Conservation (phyloP, 2,329 filamentous ascomycete species). For the Calonectria naviculata region DNA sequence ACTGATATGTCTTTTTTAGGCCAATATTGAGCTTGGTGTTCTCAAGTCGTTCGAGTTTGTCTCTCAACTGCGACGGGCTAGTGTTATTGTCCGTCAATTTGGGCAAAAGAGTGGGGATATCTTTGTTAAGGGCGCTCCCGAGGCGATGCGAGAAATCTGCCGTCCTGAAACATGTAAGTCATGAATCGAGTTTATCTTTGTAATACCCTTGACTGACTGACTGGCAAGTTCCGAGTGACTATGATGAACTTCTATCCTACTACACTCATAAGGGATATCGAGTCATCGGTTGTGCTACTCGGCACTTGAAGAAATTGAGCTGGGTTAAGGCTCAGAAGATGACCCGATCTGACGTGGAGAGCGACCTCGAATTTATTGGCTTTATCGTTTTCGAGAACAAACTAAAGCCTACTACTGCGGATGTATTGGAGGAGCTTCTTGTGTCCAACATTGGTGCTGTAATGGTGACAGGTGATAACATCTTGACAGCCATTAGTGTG, state of each 20-base stretch:
- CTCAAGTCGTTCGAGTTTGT: constrained; percentile 95
- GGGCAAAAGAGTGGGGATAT: constrained; percentile 86
- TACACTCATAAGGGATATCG: constrained; percentile 98
- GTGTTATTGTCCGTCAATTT: constrained; percentile 91
- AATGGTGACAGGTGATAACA: constrained; percentile 99
- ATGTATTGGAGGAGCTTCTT: constrained; percentile 83
- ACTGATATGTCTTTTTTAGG: constrained; percentile 40
- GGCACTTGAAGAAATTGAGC: constrained; percentile 86
- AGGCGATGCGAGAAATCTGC: constrained; percentile 96
- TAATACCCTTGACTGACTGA: constrained; percentile 24
- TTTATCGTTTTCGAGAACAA: constrained; percentile 99
- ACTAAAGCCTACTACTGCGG: constrained; percentile 86
- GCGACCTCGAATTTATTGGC: constrained; percentile 85
- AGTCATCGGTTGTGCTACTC: constrained; percentile 95
- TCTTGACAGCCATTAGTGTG: constrained; percentile 95
- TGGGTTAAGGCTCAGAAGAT: constrained; percentile 98
- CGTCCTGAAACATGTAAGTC: constrained; percentile 79
- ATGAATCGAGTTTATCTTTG: not conserved
- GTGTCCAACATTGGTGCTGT: constrained; percentile 87
- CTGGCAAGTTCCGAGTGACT: constrained; percentile 79
- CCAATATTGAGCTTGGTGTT: constrained; percentile 85
- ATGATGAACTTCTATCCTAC: constrained; percentile 86
- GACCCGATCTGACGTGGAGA: constrained; percentile 87
- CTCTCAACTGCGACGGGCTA: constrained; percentile 90
- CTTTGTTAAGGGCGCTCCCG: constrained; percentile 96